Evolutionary conservation across 345 rosid species (phyloP), one percentile per base, ranked within the genome.

Genomic region (Turritis glabra): DNA sequence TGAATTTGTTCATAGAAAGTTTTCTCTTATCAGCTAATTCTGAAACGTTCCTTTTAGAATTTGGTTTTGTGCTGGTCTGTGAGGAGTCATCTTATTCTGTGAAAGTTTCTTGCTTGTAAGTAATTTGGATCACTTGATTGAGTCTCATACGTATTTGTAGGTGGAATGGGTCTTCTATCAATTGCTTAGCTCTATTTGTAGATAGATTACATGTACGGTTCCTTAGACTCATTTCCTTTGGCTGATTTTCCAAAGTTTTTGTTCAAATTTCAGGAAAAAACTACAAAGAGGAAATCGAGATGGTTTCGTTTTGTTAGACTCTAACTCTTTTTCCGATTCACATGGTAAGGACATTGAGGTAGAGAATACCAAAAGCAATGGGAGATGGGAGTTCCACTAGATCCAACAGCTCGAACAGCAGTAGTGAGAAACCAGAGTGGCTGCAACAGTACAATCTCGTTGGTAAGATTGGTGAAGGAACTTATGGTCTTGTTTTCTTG

Each of bases 391-490:
- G 69, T 53, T 44, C 69, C 60, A 56, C 73, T 18, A 73, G 79
- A 51, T 73, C 78, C 52, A 61, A 75, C 71, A 75, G 77, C 61
- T 72, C 80, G 22, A 60, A 60, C 66, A 75, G 85, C 32, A 46
- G 64, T 5, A 62, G 40, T 50, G 97, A 85, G 87, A 87, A 87
- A 85, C 99, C 99, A 59, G 97, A 96, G 79, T 96, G 99, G 99
- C 88, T 96, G 50, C 99, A 90, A 64, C 98, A 92, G 53, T 96
- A 92, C 82, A 94, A 92, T 80, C 90, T 96, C 12, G 89, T 96
- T 32, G 99, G 99, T 41, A 96, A 96, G 86, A 96, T 96, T 52
- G 99, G 99, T 46, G 99, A 96, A 82, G 99, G 99, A 8, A 96
- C 99, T 3, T 96, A 96, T 74, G 98, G 98, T 62, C 98, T 96